Evolutionary conservation across 169 alveolate species (phyloP).

Genomic region (Theileria annulata): DNA sequence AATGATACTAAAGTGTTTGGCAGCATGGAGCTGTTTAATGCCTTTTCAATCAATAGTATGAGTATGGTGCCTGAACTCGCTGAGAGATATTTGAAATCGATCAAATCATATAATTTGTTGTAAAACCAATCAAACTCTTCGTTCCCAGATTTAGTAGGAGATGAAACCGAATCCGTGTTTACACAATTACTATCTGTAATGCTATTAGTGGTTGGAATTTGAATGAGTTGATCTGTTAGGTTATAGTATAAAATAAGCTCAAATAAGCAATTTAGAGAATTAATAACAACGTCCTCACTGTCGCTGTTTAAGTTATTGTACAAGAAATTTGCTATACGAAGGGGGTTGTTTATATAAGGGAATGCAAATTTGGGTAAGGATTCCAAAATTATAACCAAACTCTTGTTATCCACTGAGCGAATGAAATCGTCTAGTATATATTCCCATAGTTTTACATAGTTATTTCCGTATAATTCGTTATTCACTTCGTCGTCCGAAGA

Average conservation of each 20-base stretch:
- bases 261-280: constrained; percentile 43
- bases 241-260: constrained; percentile 47
- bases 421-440: constrained; percentile 6
- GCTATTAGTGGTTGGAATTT: neutral
- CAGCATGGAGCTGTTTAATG: constrained; percentile 53
- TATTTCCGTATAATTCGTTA: constrained; percentile 2
- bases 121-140: constrained; percentile 22
- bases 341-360: constrained; percentile 53
- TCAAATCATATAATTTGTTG: constrained; percentile 16
- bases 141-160: neutral
- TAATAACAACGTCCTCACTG: constrained; percentile 23
- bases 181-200: neutral
- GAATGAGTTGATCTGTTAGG: constrained; percentile 28
- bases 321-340: constrained; percentile 32
- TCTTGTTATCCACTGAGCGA: constrained; percentile 11
- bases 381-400: constrained; percentile 17
- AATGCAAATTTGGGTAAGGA: constrained; percentile 37
- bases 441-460: constrained; percentile 47
- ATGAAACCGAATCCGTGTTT: neutral
- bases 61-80: constrained; percentile 20
- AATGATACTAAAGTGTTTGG: constrained; percentile 29
- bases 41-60: constrained; percentile 20
- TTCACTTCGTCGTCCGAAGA: neutral
- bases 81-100: constrained; percentile 14
- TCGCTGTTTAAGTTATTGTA: constrained; percentile 3